Evolutionary conservation across 768 basidiomycete species (phyloP), one percentile per base, ranked within the genome.

Genomic region (Leccinum disarticulatum): DNA sequence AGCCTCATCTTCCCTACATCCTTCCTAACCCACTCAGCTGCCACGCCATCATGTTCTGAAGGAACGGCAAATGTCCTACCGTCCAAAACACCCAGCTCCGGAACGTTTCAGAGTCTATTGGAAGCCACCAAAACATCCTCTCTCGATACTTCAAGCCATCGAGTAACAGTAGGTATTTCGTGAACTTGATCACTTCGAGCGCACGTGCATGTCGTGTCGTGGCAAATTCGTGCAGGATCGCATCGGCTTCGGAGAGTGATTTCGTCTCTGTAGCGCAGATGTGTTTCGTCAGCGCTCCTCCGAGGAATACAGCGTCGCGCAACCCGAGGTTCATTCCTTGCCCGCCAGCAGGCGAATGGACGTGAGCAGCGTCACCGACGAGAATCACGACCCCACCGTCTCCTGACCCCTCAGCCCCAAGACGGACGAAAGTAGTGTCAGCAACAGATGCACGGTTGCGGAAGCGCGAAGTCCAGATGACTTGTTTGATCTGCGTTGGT

Each of bases 261-360:
- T 51, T 46, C 1, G 57, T 59, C 38, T 66, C 56, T 4, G 60
- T 13, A 30, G 61, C 64, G 3, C 41, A 61, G 1, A 77, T 58
- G 65, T 80, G 79, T 19, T 73, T 68, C 17, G 69, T 66, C 43
- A 84, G 67, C 6, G 65, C 76, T 17, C 77, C 74, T 6, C 77
- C 82, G 5, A 84, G 75, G 52, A 74, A 71, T n/a, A 83, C 67
- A 8, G 79, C 81, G 60, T 85, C n/a, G n/a, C n/a, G n/a, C 17
- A 85, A 69, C 8, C 83, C 81, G n/a, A 84, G 76, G 61, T 83
- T 83, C 82, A 85, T 81, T 13, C 83, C 83, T 56, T 83, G 82
- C 1, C 83, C 83, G 1, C 83, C 83, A 4, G 77, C 73, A 22
- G 83, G 83, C 0, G 83, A 80, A 58, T 83, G 83, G 48, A 83